A percentile compares a stretch with the other conserved stretches of the same genome.
Conservation (phyloP, 495 filamentous ascomycete species). For the Corynascus novoguineensis region DNA sequence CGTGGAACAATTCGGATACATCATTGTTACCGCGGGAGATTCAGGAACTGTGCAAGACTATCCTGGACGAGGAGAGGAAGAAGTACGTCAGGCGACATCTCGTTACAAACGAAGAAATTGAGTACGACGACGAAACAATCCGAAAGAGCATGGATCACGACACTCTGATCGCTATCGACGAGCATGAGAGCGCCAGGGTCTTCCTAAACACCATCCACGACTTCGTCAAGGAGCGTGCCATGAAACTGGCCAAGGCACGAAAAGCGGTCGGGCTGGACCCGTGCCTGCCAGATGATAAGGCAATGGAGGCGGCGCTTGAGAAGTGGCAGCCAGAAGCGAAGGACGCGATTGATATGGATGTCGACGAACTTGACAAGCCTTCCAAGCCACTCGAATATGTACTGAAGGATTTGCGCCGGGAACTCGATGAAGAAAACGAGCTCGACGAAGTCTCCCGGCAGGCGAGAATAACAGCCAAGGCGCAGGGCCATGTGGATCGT, state of each 20-base stretch:
- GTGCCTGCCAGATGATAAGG: conserved; percentile 19
- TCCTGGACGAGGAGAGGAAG: conserved; percentile 58
- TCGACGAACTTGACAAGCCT: conserved; percentile 4
- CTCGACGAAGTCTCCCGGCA: conserved; percentile 1
- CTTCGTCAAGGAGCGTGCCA: conserved; percentile 51
- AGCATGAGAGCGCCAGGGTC: conserved; percentile 74
- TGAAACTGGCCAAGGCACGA: conserved; percentile 48
- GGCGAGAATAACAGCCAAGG: conserved; percentile 4
- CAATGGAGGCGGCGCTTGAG: conserved; percentile 12
- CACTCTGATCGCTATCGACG: conserved; percentile 55
- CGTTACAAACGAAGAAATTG: conserved; percentile 45
- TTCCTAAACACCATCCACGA: conserved; percentile 73
- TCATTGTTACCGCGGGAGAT: conserved; percentile 73
- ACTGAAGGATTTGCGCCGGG: conserved; percentile 2
- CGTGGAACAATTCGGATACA: conserved; percentile 67
- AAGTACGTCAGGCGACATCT: conserved; percentile 57
- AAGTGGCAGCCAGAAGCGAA: conserved; percentile 17
- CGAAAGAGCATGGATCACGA: conserved; percentile 38
- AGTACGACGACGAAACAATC: conserved; percentile 60
- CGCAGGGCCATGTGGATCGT: conserved; percentile 49
- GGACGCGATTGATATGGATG: conserved; percentile 6
- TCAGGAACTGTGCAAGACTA: conserved; percentile 53
- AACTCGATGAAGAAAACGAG: conserved; percentile 9
- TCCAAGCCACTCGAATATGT: conserved; percentile 6
- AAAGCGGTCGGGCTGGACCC: conserved; percentile 38